Base-by-base conservation (phyloP, 164 flowering plant genomes). In the Sextonia rubra region DNA sequence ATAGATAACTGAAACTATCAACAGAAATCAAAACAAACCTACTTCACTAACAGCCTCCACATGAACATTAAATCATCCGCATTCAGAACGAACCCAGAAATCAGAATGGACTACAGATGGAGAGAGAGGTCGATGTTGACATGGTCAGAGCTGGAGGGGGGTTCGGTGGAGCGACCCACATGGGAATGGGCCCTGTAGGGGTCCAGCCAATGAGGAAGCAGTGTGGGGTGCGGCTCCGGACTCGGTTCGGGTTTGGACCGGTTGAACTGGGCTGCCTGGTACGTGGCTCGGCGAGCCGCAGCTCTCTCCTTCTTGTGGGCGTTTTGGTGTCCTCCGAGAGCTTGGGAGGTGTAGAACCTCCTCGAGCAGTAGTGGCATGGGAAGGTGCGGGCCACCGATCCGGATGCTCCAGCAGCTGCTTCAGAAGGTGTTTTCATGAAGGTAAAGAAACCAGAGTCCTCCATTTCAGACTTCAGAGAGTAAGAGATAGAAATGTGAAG, bases 281-380 rank as follows among this genome's bases (percentile, higher is more conserved):
- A 74, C 5, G 68, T 26, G 72, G 73, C 73, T 11, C 86, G 29
- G 1, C 86, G 84, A 18, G 81, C 81, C 3, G 88, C 91, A 12
- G 93, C 91, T 37, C 93, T 71, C 71, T 89, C 91, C 9, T 86
- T 78, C 80, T 87, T 87, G 81, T 89, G 93, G 29, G 93, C 93
- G 76, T 89, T 89, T 72, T 89, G 93, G 80, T 89, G 93, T 48
- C 93, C 93, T 25, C 93, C 93, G 23, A 89, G 87, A 5, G 93
- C 93, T 56, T 89, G 93, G 8, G 93, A 89, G 22, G 86, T 85
- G 82, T 72, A 80, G 82, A 87, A 89, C 80, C 78, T 82, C 4
- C 90, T 80, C 0, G 86, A 78, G 26, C 93, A 89, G 86, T 79
- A 89, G 61, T 77, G 85, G 76, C 93, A 89, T 0, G 73, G 72